Base-by-base conservation (phyloP, 192 early-diverging fungal species). In the Coemansia sp. region DNA sequence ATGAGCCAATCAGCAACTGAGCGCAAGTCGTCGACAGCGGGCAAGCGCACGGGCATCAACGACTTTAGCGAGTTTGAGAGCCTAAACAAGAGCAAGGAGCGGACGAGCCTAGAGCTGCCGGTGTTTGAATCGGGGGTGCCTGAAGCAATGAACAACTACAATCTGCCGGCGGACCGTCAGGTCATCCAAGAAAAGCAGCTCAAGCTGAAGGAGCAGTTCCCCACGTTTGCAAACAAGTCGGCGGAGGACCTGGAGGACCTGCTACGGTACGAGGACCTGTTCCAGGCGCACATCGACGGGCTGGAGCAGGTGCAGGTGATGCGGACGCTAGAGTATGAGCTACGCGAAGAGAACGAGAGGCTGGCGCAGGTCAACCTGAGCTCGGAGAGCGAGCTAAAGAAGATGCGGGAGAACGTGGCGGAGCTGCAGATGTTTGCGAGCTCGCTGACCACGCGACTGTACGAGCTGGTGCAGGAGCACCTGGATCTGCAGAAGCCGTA, bases 161-260 rank as follows among this genome's bases (percentile, higher is more conserved):
- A 67, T 25, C 50, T 78, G 7, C 67, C 75, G 0, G 24, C 13
- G 8, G 58, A 65, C 53, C 33, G 48, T 4, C 29, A 9, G 1
- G 35, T 44, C 25, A 63, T 63, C 36, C 28, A 51, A 0, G 53
- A 51, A n/a, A 78, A 78, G 43, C 60, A 59, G 18, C 36, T 33
- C 19, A 42, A 33, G 9, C 64, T 78, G 0, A 40, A 45, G 20
- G 69, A 67, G 37, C 68, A 78, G 22, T 78, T 72, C 29, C 75
- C 75, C 2, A 78, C 75, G 6, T 78, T 78, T 58, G 75, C 68
- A 18, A 78, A 78, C 58, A 78, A 78, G 51, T 67, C 75, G 2
- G 68, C 75, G 1, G 75, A 72, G 27, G 75, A 78, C 52, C 51
- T 78, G 0, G 64, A 71, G 32, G 75, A 78, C 43, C 55, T 78